Evolutionary conservation across 2,329 filamentous ascomycete species (phyloP).

Genomic region (Neonectria sp.): DNA sequence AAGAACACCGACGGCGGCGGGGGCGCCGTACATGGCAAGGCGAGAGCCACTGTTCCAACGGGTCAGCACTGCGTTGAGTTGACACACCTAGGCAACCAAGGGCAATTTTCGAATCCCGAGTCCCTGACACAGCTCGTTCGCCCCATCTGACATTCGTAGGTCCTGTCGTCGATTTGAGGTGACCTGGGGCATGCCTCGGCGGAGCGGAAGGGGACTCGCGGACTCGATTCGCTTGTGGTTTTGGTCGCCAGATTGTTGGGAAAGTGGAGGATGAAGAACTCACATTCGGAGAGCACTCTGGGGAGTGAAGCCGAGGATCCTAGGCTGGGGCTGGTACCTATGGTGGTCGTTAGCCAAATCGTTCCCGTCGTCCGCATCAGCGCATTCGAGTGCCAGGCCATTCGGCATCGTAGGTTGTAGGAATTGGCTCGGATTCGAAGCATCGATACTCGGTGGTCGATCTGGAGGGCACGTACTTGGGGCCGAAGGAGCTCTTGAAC

Average conservation of each 20-base stretch:
- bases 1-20: conserved; percentile 70
- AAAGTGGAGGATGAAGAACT: conserved; percentile 49
- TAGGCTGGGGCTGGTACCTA: conserved; percentile 73
- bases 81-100: not conserved
- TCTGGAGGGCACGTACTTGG: conserved; percentile 67
- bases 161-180: conserved; percentile 19
- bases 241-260: conserved; percentile 7
- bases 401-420: conserved; percentile 12
- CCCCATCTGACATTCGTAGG: not conserved
- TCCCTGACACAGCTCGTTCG: not conserved
- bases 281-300: conserved; percentile 67
- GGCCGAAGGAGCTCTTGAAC: conserved; percentile 76
- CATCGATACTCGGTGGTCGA: not conserved
- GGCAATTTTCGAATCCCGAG: not conserved
- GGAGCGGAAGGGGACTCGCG: conserved; percentile 40
- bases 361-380: conserved; percentile 19
- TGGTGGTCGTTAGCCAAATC: conserved; percentile 47
- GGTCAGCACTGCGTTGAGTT: conserved; percentile 32
- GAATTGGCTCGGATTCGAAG: conserved; percentile 17
- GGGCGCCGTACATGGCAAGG: conserved; percentile 69
- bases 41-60: conserved; percentile 62
- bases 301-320: conserved; percentile 67
- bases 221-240: conserved; percentile 29
- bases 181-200: conserved; percentile 28
- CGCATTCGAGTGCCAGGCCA: conserved; percentile 1